Conservation (phyloP, 2,329 filamentous ascomycete species). For the Aureobasidium sp. region DNA sequence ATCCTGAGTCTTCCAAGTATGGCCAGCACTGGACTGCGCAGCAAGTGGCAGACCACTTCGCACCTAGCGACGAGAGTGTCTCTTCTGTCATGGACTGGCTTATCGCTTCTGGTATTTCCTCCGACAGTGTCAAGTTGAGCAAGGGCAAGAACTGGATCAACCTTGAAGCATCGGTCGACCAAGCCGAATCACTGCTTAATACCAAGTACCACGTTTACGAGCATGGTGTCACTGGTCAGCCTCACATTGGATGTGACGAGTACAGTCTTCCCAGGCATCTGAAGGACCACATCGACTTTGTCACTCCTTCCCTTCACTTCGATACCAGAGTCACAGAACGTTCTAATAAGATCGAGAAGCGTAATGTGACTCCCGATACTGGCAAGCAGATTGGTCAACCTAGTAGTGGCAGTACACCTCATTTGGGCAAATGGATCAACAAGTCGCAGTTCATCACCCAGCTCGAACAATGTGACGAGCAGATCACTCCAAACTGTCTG, state of each 20-base stretch:
- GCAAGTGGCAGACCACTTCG: slow-evolving; percentile 38
- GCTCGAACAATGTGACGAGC: slow-evolving; percentile 42
- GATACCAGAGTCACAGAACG: slow-evolving; percentile 29
- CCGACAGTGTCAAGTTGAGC: slow-evolving; percentile 43
- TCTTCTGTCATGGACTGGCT: slow-evolving; percentile 48
- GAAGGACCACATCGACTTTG: slow-evolving; percentile 30
- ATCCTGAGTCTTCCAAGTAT: slow-evolving; percentile 37
- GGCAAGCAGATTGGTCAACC: slow-evolving; percentile 24
- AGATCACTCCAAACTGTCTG: slow-evolving; percentile 52
- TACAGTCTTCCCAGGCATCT: slow-evolving; percentile 30
- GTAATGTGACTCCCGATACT: slow-evolving; percentile 19
- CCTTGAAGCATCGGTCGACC: slow-evolving; percentile 48
- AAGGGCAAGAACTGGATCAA: slow-evolving; percentile 48
- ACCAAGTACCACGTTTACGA: slow-evolving; percentile 48
- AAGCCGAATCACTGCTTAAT: slow-evolving; percentile 48
- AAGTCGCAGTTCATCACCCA: slow-evolving; percentile 25
- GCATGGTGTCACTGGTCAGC: slow-evolving; percentile 31
- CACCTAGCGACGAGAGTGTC: slow-evolving; percentile 25
- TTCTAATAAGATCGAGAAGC: slow-evolving; percentile 20
- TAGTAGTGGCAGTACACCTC: slow-evolving; percentile 27
- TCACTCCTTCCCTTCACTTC: slow-evolving; percentile 36
- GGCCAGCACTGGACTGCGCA: slow-evolving; percentile 39
- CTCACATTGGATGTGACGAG: slow-evolving; percentile 34
- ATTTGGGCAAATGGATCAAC: slow-evolving; percentile 21
- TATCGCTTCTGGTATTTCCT: slow-evolving; percentile 44